Evolutionary conservation across 129 eudicot genomes (phyloP), one percentile per base, ranked within the genome.

Genomic region (Oenanthe sinensis): DNA sequence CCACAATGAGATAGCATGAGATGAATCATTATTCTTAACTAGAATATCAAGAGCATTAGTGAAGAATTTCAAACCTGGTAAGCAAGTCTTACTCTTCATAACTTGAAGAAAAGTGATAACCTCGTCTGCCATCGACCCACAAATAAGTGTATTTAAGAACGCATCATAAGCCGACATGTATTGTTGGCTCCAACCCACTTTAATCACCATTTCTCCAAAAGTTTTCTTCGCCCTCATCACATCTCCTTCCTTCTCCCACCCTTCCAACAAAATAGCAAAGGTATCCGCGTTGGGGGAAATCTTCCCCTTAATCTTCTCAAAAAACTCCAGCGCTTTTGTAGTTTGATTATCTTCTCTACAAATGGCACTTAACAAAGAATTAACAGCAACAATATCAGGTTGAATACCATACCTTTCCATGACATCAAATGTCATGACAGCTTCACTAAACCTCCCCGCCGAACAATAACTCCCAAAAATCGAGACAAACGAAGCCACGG

Each of bases 121-220:
- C 79, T 94, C 98, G 13, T 87, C 87, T 26, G 77, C 76, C 37
- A 83, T 79, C 2, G 90, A 80, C 58, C 89, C 96, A 20, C 79
- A 83, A 54, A 94, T 79, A 50, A 94, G 86, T 28, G 96, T 94
- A 28, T 54, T 91, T 85, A 94, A 82, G 52, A 94, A 88, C 2
- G 98, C 92, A 43, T 84, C 91, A 44, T 91, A 91, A 65, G 96
- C 96, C 10, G 90, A 55, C 89, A 84, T 82, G 76, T 93, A 81
- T 43, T 85, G 50, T 10, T 88, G 85, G 75, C 79, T 80, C 98
- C 98, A 94, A 3, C 97, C 98, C 33, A 94, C 86, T 40, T 89
- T 86, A 85, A 87, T 82, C 82, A 91, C 97, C 98, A 94, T 91
- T 74, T 94, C 98, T 19, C 90, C 93, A 79, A 94, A 94, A 22